Evolutionary conservation across 345 rosid genomes (phyloP).

Genomic region (Euphorbia lathyris): DNA sequence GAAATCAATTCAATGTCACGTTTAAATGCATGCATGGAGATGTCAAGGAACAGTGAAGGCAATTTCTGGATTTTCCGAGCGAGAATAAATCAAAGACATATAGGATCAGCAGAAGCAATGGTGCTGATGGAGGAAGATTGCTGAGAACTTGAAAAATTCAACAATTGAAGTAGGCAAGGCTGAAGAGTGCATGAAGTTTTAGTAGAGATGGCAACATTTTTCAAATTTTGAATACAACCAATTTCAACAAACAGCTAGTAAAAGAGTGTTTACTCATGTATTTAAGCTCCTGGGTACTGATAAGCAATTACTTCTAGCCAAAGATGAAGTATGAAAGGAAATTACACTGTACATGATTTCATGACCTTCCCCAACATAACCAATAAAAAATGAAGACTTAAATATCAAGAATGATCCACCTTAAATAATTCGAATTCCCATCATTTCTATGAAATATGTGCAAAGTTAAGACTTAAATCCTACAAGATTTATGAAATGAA

Average conservation of each 20-base stretch:
- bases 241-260: not conserved
- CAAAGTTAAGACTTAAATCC: not conserved
- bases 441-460: not conserved
- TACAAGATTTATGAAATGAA: not conserved
- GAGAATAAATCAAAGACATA: not conserved
- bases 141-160: not conserved
- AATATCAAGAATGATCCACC: not conserved
- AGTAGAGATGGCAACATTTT: not conserved
- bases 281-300: not conserved
- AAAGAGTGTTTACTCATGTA: not conserved
- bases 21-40: not conserved
- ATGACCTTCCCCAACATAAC: conserved; percentile 1
- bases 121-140: not conserved
- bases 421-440: not conserved
- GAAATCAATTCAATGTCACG: not conserved
- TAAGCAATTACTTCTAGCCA: conserved; percentile 6
- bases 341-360: not conserved
- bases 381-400: not conserved
- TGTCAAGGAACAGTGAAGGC: not conserved
- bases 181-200: not conserved
- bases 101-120: not conserved
- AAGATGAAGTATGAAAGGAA: not conserved
- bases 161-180: not conserved
- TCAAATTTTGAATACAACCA: not conserved
- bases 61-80: not conserved